Conservation (phyloP, 2,329 filamentous ascomycete species). For the Xylaria sp. region DNA sequence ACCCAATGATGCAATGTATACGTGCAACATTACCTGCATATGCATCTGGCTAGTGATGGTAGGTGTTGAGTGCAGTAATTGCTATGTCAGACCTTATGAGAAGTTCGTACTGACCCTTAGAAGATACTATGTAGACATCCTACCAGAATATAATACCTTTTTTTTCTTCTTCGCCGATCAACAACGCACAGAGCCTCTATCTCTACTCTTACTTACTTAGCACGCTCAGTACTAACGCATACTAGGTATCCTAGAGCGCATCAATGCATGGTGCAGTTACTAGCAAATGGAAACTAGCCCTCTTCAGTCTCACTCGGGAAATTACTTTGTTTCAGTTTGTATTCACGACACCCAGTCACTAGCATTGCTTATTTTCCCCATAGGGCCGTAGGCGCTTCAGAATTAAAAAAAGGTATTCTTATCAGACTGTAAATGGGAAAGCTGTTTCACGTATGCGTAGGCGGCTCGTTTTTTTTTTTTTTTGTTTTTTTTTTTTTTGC, state of each 20-base stretch:
- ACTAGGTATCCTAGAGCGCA: conserved; percentile 33
- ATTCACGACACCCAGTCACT: background rate
- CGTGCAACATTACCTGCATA: conserved; percentile 14
- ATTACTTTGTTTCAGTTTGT: conserved; percentile 45
- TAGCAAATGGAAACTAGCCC: conserved; percentile 39
- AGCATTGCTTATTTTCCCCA: conserved; percentile 28
- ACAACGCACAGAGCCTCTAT: background rate
- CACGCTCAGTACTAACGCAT: background rate
- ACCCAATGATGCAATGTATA: conserved; percentile 25
- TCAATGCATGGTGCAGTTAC: conserved; percentile 30
- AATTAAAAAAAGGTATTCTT: too few species aligned
- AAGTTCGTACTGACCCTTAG: background rate
- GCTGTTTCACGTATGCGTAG: conserved; percentile 1
- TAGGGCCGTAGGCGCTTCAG: background rate
- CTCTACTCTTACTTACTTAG: background rate
- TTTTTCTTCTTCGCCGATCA: background rate
- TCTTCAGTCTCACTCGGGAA: conserved; percentile 35
- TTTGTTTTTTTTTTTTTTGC: background rate
- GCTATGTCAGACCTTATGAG: background rate
- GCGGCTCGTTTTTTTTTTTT: background rate
- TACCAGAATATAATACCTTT: background rate
- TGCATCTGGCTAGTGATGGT: background rate
- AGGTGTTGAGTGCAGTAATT: background rate
- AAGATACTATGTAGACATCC: conserved; percentile 4
- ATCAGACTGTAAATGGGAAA: background rate